These are phyloP conservation scores for Hericium rajendrae DNA, from an alignment of 768 basidiomycete genomes.

Conservation along the genomic window DNA sequence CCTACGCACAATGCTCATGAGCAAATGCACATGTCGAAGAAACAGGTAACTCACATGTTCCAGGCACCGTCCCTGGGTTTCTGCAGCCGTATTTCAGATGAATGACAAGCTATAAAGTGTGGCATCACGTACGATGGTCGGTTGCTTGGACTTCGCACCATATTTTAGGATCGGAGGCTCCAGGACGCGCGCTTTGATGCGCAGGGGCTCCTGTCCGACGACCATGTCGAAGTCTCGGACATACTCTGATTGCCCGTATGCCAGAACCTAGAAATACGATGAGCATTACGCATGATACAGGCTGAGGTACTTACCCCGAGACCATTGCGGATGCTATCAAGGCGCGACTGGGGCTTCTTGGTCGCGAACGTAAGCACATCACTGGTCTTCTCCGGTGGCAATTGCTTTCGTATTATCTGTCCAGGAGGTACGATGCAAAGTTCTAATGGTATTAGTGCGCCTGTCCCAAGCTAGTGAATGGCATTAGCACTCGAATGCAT, in stretches of 20 bases:
- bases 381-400: conserved; percentile 57
- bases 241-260: conserved; percentile 39
- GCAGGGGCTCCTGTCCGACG: conserved; percentile 45
- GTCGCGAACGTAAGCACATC: conserved; percentile 60
- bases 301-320: conserved; percentile 30
- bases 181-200: conserved; percentile 52
- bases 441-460: conserved; percentile 61
- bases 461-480: conserved; percentile 40
- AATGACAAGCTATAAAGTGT: neutral
- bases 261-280: conserved; percentile 34
- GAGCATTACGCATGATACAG: neutral
- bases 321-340: conserved; percentile 44
- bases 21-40: neutral
- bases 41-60: conserved; percentile 51
- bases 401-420: conserved; percentile 64
- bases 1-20: conserved; percentile 26
- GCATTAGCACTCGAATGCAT: neutral
- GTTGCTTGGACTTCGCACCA: conserved; percentile 44
- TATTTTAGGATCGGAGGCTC: conserved; percentile 59
- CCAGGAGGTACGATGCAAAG: conserved; percentile 51
- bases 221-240: conserved; percentile 60
- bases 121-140: conserved; percentile 41
- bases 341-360: conserved; percentile 47
- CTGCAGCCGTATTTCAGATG: conserved; percentile 22
- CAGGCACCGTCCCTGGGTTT: conserved; percentile 58